These are phyloP conservation scores for Terana coerulea DNA, from an alignment of 768 basidiomycete genomes.

Conservation along the genomic window DNA sequence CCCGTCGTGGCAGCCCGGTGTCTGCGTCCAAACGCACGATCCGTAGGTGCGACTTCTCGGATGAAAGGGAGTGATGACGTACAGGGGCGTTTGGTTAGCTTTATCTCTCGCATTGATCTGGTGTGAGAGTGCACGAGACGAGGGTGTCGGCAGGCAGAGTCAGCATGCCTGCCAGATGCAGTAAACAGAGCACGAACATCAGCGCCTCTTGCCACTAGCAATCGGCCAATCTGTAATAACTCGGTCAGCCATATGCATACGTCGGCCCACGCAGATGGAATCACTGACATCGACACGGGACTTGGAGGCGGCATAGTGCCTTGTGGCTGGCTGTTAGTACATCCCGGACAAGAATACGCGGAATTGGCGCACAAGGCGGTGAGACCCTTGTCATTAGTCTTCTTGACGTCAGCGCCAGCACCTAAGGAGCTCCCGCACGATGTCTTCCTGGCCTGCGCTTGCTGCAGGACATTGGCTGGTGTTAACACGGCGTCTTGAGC, in stretches of 20 bases:
- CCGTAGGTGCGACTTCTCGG: slow-evolving; percentile 2
- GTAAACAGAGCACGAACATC: slow-evolving; percentile 60
- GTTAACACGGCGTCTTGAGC: background rate
- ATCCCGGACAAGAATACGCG: background rate
- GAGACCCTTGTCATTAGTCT: slow-evolving; percentile 76
- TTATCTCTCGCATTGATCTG: slow-evolving; percentile 95
- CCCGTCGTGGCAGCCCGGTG: slow-evolving; percentile 98
- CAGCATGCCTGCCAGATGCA: slow-evolving; percentile 4
- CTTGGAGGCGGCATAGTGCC: slow-evolving; percentile 93
- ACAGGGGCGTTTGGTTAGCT: slow-evolving; percentile 91
- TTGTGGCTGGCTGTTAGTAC: slow-evolving; percentile 26
- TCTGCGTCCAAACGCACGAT: slow-evolving; percentile 46
- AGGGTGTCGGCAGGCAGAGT: slow-evolving; percentile 26
- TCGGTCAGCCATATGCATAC: slow-evolving; percentile 1
- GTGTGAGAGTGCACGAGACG: background rate
- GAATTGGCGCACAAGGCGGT: slow-evolving; percentile 66
- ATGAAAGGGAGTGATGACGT: slow-evolving; percentile 25
- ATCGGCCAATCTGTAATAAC: slow-evolving; percentile 71
- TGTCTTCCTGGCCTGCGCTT: slow-evolving; percentile 74
- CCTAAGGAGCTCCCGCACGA: slow-evolving; percentile 76
- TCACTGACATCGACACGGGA: slow-evolving; percentile 70
- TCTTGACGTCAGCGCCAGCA: slow-evolving; percentile 80
- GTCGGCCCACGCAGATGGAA: background rate
- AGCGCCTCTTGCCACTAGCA: slow-evolving; percentile 83
- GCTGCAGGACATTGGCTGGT: slow-evolving; percentile 38